Base-by-base conservation (phyloP, 164 flowering plant genomes). In the Vitis riparia region DNA sequence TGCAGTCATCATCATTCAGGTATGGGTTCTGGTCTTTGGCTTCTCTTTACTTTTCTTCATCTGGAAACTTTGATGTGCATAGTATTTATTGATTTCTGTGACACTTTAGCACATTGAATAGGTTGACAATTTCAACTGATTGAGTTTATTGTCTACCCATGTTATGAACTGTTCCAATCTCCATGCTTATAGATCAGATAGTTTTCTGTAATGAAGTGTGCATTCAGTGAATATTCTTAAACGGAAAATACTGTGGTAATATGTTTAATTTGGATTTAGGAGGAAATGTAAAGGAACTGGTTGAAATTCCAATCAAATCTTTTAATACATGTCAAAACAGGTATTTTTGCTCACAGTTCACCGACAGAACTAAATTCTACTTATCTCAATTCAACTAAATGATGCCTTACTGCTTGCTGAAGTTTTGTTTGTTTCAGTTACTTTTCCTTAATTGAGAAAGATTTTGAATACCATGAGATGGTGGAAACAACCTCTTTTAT, bases 1-100 rank as follows among this genome's bases (percentile, higher is more conserved):
- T 84, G 51, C 80, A 73, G 52, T 71, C 83, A 10, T 79, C 85
- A 76, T 74, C 75, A 19, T 60, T 75, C 67, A 92, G 97, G 99
- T 94, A 74, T 47, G 72, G 61, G 44, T 73, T 73, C 51, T 61
- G 44, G 23, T 15, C 32, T 30, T 66, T 51, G 51, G 23, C 62
- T 50, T 56, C 30, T 19, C 50, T 59, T 68, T 37, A 51, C n/a
- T 44, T 37, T 59, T 11, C 5, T 10, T 32, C 2, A 7, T 52
- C 29, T 27, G 47, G 52, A 63, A 47, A 48, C 12, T 49, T 63
- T 14, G 17, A 48, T 11, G 19, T 63, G 29, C 15, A 16, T 47
- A 5, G 16, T 63, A 48, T 48, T 8, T 30, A 8, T 14, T 59
- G 32, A 58, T 58, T 30, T 58, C 16, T 17, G 17, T 9, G 17